These are phyloP conservation scores for Sclerotinia trifoliorum DNA, from an alignment of 2,329 filamentous ascomycete genomes.

Conservation along the genomic window DNA sequence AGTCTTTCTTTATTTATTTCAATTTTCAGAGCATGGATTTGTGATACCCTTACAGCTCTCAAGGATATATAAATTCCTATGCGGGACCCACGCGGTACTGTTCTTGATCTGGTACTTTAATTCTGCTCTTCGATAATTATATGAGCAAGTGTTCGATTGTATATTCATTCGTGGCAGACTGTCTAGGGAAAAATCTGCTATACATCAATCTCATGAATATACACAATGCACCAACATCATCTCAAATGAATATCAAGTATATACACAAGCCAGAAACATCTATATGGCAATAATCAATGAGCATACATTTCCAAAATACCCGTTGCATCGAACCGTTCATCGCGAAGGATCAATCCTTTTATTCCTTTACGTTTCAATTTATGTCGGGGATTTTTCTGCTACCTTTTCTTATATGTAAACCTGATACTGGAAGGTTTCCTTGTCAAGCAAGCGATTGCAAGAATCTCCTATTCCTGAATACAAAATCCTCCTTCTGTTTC, in stretches of 20 bases:
- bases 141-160: not conserved
- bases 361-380: not conserved
- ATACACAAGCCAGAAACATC: not conserved
- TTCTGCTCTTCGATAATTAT: not conserved
- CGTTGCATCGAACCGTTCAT: not conserved
- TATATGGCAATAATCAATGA: not conserved
- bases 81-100: not conserved
- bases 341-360: not conserved
- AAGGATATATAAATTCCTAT: not conserved
- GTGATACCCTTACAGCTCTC: no score
- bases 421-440: not conserved
- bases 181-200: not conserved
- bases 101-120: not conserved
- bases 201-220: not conserved
- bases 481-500: not conserved
- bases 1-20: no score
- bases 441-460: not conserved
- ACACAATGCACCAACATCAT: not conserved
- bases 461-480: not conserved
- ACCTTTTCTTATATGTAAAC: not conserved
- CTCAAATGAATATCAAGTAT: not conserved
- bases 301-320: not conserved
- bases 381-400: not conserved
- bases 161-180: not conserved
- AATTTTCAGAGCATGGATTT: no score